Percentiles rank a stretch among this genome's conserved stretches.
Evolutionary conservation across 768 basidiomycete species (phyloP).

Genomic region (Myochromella boudieri): DNA sequence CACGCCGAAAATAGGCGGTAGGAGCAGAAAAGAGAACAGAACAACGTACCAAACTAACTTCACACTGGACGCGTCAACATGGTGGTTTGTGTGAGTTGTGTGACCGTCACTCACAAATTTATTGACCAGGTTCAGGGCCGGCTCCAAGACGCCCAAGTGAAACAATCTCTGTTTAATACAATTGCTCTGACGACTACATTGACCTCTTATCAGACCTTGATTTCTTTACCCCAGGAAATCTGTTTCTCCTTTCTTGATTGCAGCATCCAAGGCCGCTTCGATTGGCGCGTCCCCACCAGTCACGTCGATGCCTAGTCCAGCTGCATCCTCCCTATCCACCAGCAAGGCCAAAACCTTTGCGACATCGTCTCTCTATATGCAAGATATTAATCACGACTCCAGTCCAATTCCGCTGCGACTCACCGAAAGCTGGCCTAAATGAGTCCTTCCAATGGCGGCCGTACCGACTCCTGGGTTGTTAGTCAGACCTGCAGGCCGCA

Average conservation of each 20-base stretch:
- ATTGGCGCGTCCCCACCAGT: conserved; percentile 51
- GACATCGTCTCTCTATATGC: conserved; percentile 31
- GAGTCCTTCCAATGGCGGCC: conserved; percentile 53
- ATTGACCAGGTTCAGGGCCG: too few relatives aligned
- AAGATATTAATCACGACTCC: background rate
- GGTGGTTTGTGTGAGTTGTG: too few relatives aligned
- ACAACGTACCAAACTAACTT: background rate
- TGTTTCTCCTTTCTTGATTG: conserved; percentile 48
- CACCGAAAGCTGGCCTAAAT: conserved; percentile 50
- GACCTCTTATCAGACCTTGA: too few relatives aligned
- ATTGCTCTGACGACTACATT: too few relatives aligned
- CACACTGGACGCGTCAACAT: too few relatives aligned
- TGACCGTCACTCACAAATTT: too few relatives aligned
- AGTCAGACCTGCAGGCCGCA: conserved; percentile 62
- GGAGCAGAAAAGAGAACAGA: background rate
- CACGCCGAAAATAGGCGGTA: conserved; percentile 6
- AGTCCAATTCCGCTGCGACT: conserved; percentile 15
- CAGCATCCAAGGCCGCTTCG: conserved; percentile 45
- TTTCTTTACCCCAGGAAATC: conserved; percentile 37
- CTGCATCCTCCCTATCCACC: conserved; percentile 49
- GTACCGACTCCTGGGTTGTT: conserved; percentile 51
- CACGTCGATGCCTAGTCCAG: conserved; percentile 61
- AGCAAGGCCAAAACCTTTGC: conserved; percentile 32
- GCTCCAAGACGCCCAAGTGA: too few relatives aligned
- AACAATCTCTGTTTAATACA: too few relatives aligned